These are phyloP conservation scores for Microbotryomycetes sp. DNA, from an alignment of 1,284 basidiomycete genomes.

Conservation along the genomic window DNA sequence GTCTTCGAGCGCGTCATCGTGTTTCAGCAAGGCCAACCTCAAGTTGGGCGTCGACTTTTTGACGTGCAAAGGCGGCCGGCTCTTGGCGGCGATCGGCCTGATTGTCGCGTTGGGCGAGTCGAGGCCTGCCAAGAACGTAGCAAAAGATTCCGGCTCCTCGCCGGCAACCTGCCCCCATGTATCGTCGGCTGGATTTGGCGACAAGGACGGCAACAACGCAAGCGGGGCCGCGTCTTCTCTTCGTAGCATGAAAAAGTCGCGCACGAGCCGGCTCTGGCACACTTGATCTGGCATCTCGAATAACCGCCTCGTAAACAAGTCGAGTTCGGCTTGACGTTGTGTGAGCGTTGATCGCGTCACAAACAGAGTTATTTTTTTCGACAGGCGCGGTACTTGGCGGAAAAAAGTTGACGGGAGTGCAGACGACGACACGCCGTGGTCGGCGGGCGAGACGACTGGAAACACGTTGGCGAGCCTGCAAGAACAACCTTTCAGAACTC, in stretches of 20 bases:
- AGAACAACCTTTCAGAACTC: neutral
- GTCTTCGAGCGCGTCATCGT: neutral
- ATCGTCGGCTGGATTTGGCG: neutral
- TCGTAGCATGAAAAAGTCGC: conserved; percentile 26
- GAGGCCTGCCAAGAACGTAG: neutral
- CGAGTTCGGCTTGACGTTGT: conserved; percentile 27
- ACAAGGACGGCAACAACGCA: neutral
- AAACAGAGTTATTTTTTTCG: conserved; percentile 23
- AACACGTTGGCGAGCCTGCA: conserved; percentile 25
- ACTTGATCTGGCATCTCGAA: conserved; percentile 25
- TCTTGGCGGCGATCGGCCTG: neutral
- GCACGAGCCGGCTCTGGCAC: conserved; percentile 17
- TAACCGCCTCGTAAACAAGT: conserved; percentile 23
- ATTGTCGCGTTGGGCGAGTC: conserved; percentile 14
- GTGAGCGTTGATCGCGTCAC: conserved; percentile 21
- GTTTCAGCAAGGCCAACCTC: conserved; percentile 1
- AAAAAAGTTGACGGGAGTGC: conserved; percentile 7
- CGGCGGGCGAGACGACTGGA: conserved; percentile 8
- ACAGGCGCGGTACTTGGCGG: conserved; percentile 25
- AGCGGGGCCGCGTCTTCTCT: conserved; percentile 4
- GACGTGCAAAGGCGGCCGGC: conserved; percentile 6
- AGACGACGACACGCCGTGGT: neutral
- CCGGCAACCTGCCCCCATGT: neutral
- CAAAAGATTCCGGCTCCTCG: conserved; percentile 1
- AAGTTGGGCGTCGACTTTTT: conserved; percentile 30